These are phyloP conservation scores for Pythium insidiosum DNA, from an alignment of 352 stramenopile species.

Conservation along the genomic window DNA sequence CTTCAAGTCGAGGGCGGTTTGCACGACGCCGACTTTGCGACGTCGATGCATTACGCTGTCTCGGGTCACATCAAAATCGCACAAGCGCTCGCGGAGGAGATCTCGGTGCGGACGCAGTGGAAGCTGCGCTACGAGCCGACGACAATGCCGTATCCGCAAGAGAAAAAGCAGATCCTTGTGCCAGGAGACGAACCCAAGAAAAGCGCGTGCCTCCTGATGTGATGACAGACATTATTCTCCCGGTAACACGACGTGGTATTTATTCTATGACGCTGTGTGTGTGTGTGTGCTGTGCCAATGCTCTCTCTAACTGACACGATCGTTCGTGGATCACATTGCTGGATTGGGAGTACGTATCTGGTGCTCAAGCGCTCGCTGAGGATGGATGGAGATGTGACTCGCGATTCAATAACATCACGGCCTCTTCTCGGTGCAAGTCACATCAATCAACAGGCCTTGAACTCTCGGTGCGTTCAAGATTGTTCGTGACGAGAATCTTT, in stretches of 20 bases:
- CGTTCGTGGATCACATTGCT: too few relatives aligned
- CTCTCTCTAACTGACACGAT: too few relatives aligned
- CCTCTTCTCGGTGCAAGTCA: too few relatives aligned
- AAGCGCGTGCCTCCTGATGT: conserved; percentile 23
- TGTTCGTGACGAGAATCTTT: too few relatives aligned
- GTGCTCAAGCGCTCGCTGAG: too few relatives aligned
- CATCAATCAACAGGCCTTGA: too few relatives aligned
- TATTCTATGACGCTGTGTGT: background rate
- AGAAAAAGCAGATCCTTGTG: conserved; percentile 70
- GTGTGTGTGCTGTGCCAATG: too few relatives aligned
- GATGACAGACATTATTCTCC: too few relatives aligned
- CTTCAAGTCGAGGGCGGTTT: conserved; percentile 71
- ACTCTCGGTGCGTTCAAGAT: too few relatives aligned
- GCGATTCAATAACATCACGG: too few relatives aligned
- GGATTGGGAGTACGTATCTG: too few relatives aligned
- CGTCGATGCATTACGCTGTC: conserved; percentile 77
- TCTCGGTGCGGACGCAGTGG: conserved; percentile 62
- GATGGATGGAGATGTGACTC: too few relatives aligned
- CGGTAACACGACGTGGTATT: background rate
- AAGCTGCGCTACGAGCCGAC: conserved; percentile 29
- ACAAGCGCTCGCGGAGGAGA: conserved; percentile 56
- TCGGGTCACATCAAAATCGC: conserved; percentile 82
- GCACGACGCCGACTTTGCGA: conserved; percentile 58
- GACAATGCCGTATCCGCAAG: conserved; percentile 75
- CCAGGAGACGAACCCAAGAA: conserved; percentile 45